phyloP scores from a whole-genome alignment of 257 asterid species.

The Handroanthus guayacan region DNA sequence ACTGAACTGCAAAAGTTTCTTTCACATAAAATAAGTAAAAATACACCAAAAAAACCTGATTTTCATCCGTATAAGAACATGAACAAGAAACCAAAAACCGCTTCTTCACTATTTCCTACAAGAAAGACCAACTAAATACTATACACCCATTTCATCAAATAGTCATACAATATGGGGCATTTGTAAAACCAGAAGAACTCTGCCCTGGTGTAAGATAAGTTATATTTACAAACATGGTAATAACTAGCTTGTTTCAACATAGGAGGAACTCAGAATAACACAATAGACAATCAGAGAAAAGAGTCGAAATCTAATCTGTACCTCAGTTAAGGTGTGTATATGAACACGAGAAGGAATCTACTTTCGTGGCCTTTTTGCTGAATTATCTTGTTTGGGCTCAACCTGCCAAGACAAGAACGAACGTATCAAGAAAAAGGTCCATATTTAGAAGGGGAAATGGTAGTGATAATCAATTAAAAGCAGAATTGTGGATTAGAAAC shows the following conservation, averaged over 20 bases:
- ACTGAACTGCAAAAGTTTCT: neutral
- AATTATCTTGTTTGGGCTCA: conserved; percentile 56
- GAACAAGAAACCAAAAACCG: neutral
- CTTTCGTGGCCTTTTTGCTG: conserved; percentile 62
- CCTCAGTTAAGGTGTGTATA: conserved; percentile 22
- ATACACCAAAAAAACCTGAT: neutral
- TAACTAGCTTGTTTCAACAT: neutral
- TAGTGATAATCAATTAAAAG: neutral
- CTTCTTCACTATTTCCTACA: conserved; percentile 32
- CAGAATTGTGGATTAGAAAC: conserved; percentile 9
- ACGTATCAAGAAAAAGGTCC: conserved; percentile 1
- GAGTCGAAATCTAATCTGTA: neutral
- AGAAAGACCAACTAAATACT: conserved; percentile 33
- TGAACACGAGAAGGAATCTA: conserved; percentile 35
- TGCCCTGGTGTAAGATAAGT: conserved; percentile 8
- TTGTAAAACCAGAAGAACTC: conserved; percentile 10
- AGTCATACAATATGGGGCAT: conserved; percentile 33
- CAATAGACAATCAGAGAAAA: conserved; percentile 25
- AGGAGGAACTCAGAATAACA: conserved; percentile 14
- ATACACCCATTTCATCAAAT: conserved; percentile 34
- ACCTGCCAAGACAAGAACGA: conserved; percentile 50
- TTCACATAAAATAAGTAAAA: neutral
- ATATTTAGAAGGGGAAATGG: neutral
- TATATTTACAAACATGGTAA: conserved; percentile 37
- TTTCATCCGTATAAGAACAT: neutral